A percentile compares a stretch with the other conserved stretches of the same genome.
Conservation (phyloP, 2,329 filamentous ascomycete genomes). For the Fusarium equiseti region DNA sequence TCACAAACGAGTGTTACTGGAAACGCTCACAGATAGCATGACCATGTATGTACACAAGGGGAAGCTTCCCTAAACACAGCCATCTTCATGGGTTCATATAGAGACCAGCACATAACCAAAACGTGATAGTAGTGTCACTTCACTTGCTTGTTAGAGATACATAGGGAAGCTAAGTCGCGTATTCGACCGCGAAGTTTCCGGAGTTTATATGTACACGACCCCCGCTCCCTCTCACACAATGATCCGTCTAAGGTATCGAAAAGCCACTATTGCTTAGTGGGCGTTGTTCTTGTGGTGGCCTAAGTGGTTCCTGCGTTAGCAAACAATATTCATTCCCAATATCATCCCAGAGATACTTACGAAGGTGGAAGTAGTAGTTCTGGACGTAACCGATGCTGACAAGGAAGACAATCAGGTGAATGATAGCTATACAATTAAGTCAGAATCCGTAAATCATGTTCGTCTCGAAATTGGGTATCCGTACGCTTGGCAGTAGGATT, state of each 20-base stretch:
- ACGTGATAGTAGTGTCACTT: slow-evolving; percentile 43
- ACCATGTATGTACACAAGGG: not conserved
- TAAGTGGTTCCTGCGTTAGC: slow-evolving; percentile 55
- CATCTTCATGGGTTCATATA: not conserved
- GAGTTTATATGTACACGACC: slow-evolving; percentile 59
- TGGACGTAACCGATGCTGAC: slow-evolving; percentile 90
- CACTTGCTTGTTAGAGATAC: slow-evolving; percentile 50
- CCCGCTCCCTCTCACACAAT: slow-evolving; percentile 44
- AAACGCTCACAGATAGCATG: not conserved
- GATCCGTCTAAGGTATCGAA: slow-evolving; percentile 40
- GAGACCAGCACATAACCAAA: slow-evolving; percentile 7
- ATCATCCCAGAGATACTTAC: slow-evolving; percentile 70
- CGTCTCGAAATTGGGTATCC: slow-evolving; percentile 54
- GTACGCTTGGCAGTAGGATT: slow-evolving; percentile 89
- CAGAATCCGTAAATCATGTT: slow-evolving; percentile 23
- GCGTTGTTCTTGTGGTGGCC: slow-evolving; percentile 99
- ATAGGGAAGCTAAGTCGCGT: slow-evolving; percentile 53
- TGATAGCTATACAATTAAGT: slow-evolving; percentile 72
- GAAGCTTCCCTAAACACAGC: not conserved
- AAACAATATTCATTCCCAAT: not conserved
- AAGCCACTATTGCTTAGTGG: slow-evolving; percentile 72
- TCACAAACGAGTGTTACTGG: not conserved
- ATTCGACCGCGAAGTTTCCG: slow-evolving; percentile 53
- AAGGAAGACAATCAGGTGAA: slow-evolving; percentile 85
- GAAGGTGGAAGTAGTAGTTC: slow-evolving; percentile 99